Evolutionary conservation across 225 moss, liverwort and hornwort species (phyloP).

Genomic region (Bryum argenteum): DNA sequence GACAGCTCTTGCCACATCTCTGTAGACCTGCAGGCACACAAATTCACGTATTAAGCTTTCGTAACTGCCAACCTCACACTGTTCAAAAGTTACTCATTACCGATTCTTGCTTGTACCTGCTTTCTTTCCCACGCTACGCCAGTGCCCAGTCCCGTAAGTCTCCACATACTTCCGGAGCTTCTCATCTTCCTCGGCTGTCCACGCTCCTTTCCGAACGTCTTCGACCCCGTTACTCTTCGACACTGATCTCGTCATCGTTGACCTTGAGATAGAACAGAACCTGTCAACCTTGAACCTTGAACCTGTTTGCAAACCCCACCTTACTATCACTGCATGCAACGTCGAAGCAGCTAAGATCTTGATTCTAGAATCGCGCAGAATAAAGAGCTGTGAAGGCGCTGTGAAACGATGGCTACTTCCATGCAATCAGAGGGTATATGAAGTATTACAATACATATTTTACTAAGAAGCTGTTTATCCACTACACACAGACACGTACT

Average conservation of each 20-base stretch:
- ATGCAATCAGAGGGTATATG: background rate
- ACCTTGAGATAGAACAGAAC: too few relatives aligned
- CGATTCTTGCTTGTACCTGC: slow-evolving; percentile 56
- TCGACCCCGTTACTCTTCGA: slow-evolving; percentile 52
- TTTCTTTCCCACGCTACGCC: slow-evolving; percentile 97
- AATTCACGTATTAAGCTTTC: background rate
- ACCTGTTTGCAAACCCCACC: background rate
- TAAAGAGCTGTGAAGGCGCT: background rate
- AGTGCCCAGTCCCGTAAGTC: slow-evolving; percentile 79
- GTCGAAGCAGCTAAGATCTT: background rate
- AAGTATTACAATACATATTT: background rate
- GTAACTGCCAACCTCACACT: too few relatives aligned
- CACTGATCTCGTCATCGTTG: slow-evolving; percentile 46
- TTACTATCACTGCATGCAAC: slow-evolving; percentile 6
- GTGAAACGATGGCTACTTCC: background rate
- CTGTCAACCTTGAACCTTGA: slow-evolving; percentile 2
- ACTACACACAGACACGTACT: background rate
- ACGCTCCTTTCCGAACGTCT: slow-evolving; percentile 89
- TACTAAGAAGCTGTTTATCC: background rate
- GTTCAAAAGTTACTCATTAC: background rate
- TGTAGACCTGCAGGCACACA: slow-evolving; percentile 41
- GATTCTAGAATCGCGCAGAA: background rate
- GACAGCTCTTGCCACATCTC: slow-evolving; percentile 65
- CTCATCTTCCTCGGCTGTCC: slow-evolving; percentile 94
- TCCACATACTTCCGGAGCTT: slow-evolving; percentile 90